phyloP scores from a whole-genome alignment of 257 asterid genomes.

The Gardenia jasminoides region DNA sequence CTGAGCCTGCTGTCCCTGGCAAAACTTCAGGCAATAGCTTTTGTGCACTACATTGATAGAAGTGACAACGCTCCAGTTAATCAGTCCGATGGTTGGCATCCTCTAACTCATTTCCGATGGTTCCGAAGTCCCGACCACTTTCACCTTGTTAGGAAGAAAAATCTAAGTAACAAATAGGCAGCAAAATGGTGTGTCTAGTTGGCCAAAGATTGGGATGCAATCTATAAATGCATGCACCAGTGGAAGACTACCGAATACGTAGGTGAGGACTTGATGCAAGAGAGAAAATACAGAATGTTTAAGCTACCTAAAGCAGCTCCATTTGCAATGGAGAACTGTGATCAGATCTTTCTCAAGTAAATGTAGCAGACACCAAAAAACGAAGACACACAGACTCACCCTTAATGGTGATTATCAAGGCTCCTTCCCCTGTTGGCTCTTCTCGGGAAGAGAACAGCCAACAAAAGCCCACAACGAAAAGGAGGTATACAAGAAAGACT shows the following conservation, averaged over 20 bases:
- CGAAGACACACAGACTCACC: neutral
- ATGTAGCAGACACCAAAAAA: neutral
- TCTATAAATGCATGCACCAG: neutral
- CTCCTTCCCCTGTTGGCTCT: neutral
- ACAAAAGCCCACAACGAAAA: neutral
- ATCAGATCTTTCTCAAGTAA: neutral
- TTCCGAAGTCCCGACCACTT: neutral
- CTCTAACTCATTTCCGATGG: neutral
- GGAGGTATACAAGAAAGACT: neutral
- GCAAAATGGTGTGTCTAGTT: neutral
- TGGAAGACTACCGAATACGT: neutral
- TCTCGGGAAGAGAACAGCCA: neutral
- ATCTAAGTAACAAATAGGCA: neutral
- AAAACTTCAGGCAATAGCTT: neutral
- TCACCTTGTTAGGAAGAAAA: neutral
- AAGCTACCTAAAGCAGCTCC: neutral
- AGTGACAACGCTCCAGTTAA: no score
- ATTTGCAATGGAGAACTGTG: neutral
- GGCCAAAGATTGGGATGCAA: neutral
- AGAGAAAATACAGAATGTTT: neutral
- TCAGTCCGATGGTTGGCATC: neutral
- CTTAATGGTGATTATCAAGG: neutral
- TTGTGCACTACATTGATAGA: no score
- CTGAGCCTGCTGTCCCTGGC: neutral
- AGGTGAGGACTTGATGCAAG: neutral